Conservation (phyloP, 2,329 filamentous ascomycete genomes). For the Fusarium sp. region DNA sequence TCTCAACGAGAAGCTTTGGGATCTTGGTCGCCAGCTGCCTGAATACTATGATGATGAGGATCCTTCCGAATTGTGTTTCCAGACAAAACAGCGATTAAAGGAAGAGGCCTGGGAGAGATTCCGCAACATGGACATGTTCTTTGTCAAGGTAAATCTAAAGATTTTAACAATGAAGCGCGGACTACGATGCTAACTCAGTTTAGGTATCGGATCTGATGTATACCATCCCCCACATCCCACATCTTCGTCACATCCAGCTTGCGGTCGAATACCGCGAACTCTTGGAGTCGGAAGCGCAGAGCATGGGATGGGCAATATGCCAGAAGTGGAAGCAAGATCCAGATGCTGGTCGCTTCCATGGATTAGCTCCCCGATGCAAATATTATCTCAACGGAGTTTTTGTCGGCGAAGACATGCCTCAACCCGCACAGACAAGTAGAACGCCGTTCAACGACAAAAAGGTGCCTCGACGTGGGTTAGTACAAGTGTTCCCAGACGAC, state of each 20-base stretch:
- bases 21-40: constrained; percentile 62
- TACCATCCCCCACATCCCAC: constrained; percentile 64
- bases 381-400: constrained; percentile 66
- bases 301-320: constrained; percentile 52
- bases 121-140: constrained; percentile 69
- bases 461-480: constrained; percentile 64
- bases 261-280: constrained; percentile 68
- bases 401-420: constrained; percentile 61
- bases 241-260: constrained; percentile 65
- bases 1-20: constrained; percentile 58
- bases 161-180: neutral
- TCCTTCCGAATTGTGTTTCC: constrained; percentile 55
- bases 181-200: constrained; percentile 16
- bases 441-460: constrained; percentile 64
- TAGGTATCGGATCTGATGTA: constrained; percentile 70
- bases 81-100: constrained; percentile 57
- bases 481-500: constrained; percentile 63
- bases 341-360: constrained; percentile 59
- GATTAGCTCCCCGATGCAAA: constrained; percentile 65
- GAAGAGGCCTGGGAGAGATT: constrained; percentile 63
- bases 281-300: constrained; percentile 59
- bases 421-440: constrained; percentile 58
- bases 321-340: constrained; percentile 69
- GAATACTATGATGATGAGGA: constrained; percentile 60
- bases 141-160: constrained; percentile 69